These are phyloP conservation scores for Deinandra increscens DNA, from an alignment of 129 eudicot genomes.

Conservation along the genomic window DNA sequence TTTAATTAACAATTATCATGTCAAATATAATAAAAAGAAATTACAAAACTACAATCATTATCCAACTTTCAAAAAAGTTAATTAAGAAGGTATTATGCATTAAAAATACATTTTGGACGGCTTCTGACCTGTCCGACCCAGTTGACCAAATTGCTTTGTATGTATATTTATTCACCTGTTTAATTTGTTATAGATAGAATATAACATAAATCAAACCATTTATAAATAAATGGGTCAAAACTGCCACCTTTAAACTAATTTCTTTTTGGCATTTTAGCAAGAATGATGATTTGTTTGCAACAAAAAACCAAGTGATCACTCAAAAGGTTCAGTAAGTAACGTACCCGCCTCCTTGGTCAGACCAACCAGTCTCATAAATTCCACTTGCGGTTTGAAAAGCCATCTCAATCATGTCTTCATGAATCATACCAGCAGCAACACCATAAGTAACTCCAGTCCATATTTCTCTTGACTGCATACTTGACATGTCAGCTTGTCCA, in stretches of 20 bases:
- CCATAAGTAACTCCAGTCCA: slow-evolving; percentile 97
- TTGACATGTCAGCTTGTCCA: slow-evolving; percentile 77
- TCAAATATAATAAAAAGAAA: not conserved
- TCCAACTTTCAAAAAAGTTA: not conserved
- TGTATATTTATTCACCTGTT: not conserved
- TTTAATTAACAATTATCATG: not conserved
- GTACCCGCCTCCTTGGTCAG: slow-evolving; percentile 77
- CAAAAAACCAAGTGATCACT: not conserved
- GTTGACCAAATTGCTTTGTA: not conserved
- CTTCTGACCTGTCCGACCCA: not conserved
- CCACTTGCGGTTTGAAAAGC: slow-evolving; percentile 88
- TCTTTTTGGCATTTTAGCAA: slow-evolving; percentile 11
- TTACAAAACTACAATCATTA: not conserved
- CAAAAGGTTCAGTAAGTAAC: slow-evolving; percentile 15
- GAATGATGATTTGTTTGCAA: not conserved
- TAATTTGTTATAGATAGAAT: not conserved
- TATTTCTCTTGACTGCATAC: slow-evolving; percentile 87
- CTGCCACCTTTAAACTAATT: not conserved
- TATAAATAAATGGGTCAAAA: not conserved
- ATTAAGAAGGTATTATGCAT: not conserved
- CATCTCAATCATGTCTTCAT: slow-evolving; percentile 76
- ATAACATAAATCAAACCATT: not conserved
- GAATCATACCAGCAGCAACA: slow-evolving; percentile 90
- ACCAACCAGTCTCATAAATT: slow-evolving; percentile 74
- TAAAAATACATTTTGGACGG: not conserved